A percentile compares a stretch with the other conserved stretches of the same genome.
These are phyloP conservation scores for Psilocybe azurescens DNA, from an alignment of 768 basidiomycete genomes.

Conservation along the genomic window DNA sequence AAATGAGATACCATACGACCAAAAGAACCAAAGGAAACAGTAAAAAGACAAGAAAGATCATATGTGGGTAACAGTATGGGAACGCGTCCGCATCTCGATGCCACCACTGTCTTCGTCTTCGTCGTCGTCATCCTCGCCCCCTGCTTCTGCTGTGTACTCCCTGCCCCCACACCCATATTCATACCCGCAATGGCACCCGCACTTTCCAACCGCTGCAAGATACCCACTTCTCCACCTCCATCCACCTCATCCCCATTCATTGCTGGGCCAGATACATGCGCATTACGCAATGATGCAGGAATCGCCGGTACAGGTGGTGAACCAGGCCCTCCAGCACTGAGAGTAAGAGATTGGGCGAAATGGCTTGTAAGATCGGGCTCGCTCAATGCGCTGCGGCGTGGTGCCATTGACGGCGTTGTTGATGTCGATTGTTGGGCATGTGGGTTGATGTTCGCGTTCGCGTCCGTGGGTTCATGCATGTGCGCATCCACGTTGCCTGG, in stretches of 20 bases:
- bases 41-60: not conserved
- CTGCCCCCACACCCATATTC: not conserved
- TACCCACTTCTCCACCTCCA: not conserved
- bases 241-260: not conserved
- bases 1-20: not conserved
- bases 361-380: constrained; percentile 1
- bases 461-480: not conserved
- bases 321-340: too few relatives aligned
- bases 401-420: not conserved
- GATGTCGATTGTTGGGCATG: too few relatives aligned
- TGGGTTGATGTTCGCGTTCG: not conserved
- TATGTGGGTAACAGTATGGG: constrained; percentile 5
- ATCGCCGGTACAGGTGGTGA: not conserved
- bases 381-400: not conserved
- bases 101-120: constrained; percentile 4
- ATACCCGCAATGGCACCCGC: not conserved
- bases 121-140: not conserved
- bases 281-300: not conserved
- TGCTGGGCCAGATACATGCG: not conserved
- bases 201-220: constrained; percentile 9
- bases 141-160: not conserved
- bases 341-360: not conserved
- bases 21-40: not conserved
- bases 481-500: not conserved
- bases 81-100: constrained; percentile 7